Evolutionary conservation across 768 basidiomycete species (phyloP).

Genomic region (Trametes gibbosa): DNA sequence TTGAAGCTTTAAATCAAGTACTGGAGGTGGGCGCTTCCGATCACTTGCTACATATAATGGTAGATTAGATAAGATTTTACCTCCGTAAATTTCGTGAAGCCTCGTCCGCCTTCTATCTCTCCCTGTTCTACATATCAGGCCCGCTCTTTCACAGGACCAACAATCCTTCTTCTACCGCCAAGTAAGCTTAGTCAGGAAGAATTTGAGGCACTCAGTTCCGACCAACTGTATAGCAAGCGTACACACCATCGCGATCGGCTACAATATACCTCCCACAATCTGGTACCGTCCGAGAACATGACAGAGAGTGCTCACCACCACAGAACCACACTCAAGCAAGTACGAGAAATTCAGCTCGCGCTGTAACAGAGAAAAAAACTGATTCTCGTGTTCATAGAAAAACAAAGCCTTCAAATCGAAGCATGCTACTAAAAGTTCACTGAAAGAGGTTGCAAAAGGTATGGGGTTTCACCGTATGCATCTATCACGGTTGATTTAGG

Average conservation of each 20-base stretch:
- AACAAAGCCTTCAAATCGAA: conserved; percentile 94
- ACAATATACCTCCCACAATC: neutral
- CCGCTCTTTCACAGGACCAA: no score
- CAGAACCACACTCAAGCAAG: conserved; percentile 85
- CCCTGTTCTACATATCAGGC: neutral
- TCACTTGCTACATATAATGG: no score
- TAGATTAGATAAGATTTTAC: conserved; percentile 9
- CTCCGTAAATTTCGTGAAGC: conserved; percentile 8
- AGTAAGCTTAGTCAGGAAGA: neutral
- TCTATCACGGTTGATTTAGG: neutral
- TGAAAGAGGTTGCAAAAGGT: conserved; percentile 89
- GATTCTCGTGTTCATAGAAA: conserved; percentile 42
- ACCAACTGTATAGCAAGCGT: neutral
- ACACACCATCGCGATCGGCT: neutral
- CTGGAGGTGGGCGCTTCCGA: no score
- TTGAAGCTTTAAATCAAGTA: no score
- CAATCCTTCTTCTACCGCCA: no score
- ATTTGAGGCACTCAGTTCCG: neutral
- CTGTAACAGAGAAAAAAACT: neutral
- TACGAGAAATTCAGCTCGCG: conserved; percentile 23
- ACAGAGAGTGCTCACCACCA: conserved; percentile 59
- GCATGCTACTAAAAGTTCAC: conserved; percentile 79
- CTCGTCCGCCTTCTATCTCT: neutral
- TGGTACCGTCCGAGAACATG: conserved; percentile 26
- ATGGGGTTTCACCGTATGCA: neutral